phyloP scores from a whole-genome alignment of 352 stramenopile species.

The Phytophthora pistaciae region DNA sequence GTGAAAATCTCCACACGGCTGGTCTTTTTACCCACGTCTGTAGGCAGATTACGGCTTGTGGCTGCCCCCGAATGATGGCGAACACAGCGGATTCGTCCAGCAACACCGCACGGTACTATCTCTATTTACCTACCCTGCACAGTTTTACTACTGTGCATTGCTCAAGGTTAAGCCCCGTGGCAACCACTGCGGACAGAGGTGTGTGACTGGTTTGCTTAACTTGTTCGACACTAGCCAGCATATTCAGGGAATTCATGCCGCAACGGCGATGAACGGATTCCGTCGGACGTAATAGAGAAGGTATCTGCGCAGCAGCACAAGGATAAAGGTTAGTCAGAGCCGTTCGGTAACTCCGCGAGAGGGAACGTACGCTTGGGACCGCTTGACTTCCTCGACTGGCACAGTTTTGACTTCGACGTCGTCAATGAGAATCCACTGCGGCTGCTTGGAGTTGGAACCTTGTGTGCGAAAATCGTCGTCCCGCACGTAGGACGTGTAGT shows the following conservation, averaged over 20 bases:
- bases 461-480: constrained; percentile 12
- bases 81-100: too few relatives aligned
- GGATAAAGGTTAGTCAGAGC: constrained; percentile 3
- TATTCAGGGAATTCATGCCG: constrained; percentile 6
- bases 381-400: constrained; percentile 42
- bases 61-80: too few relatives aligned
- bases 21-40: not conserved
- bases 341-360: not conserved
- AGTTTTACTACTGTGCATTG: too few relatives aligned
- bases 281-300: constrained; percentile 56
- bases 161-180: too few relatives aligned
- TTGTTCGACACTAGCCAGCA: too few relatives aligned
- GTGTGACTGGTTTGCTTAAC: too few relatives aligned
- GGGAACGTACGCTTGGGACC: constrained; percentile 66
- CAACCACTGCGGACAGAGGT: too few relatives aligned
- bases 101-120: too few relatives aligned
- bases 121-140: too few relatives aligned
- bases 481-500: constrained; percentile 73
- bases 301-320: too few relatives aligned
- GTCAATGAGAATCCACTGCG: constrained; percentile 72
- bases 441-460: constrained; percentile 8
- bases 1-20: not conserved
- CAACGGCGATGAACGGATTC: constrained; percentile 35
- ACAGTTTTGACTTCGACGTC: constrained; percentile 57
- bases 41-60: too few relatives aligned